phyloP scores from a whole-genome alignment of 2,329 filamentous ascomycete species.

The Fusarium abutilonis region DNA sequence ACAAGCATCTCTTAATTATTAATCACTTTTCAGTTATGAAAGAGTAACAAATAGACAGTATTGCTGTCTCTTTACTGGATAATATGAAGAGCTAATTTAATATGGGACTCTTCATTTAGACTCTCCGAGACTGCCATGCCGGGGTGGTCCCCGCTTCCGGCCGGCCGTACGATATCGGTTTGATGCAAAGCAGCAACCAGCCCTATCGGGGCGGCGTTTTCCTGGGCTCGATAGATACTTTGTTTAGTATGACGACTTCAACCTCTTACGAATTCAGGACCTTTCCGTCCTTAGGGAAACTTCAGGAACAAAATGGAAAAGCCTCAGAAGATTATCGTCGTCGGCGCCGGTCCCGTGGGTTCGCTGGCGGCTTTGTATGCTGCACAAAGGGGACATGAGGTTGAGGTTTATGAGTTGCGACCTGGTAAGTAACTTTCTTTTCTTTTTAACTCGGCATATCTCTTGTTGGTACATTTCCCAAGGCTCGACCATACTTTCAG shows the following conservation, averaged over 20 bases:
- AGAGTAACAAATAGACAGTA: too few relatives aligned
- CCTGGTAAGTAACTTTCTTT: constrained; percentile 70
- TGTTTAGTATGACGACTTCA: constrained; percentile 24
- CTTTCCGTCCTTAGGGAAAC: constrained; percentile 41
- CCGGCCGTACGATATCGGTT: constrained; percentile 30
- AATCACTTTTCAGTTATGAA: too few relatives aligned
- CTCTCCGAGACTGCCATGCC: constrained; percentile 9
- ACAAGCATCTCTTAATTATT: too few relatives aligned
- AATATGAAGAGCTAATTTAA: constrained; percentile 5
- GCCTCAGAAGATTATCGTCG: constrained; percentile 77
- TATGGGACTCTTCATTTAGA: neutral
- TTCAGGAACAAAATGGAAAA: constrained; percentile 48
- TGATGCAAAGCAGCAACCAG: constrained; percentile 28
- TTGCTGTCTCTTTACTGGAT: neutral
- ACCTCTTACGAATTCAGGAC: constrained; percentile 12
- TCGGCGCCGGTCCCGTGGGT: constrained; percentile 93
- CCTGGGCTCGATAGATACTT: constrained; percentile 3
- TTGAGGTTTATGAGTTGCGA: constrained; percentile 93
- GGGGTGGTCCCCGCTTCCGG: constrained; percentile 25
- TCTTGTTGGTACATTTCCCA: constrained; percentile 12
- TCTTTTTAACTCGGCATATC: constrained; percentile 6
- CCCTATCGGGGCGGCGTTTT: constrained; percentile 27
- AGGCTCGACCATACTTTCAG: constrained; percentile 2
- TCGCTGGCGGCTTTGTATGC: constrained; percentile 93
- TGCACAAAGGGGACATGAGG: constrained; percentile 84